Conservation (phyloP, 192 early-diverging fungal species). For the Lobosporangium transversale region DNA sequence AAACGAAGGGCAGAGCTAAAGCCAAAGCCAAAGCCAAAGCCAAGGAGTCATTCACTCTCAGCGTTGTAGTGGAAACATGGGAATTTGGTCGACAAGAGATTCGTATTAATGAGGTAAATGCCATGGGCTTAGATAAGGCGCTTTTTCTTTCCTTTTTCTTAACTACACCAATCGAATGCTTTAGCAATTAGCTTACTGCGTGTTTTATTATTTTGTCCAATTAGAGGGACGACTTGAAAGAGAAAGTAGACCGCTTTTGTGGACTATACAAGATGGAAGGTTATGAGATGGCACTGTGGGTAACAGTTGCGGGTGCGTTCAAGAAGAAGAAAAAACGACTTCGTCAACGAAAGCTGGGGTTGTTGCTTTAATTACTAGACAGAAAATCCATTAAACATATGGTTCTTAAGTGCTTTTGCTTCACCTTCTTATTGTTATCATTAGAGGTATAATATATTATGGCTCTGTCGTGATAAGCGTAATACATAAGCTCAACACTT, state of each 20-base stretch:
- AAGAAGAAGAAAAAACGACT: slow-evolving; percentile 19
- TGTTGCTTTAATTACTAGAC: too few species aligned
- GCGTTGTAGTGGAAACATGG: slow-evolving; percentile 20
- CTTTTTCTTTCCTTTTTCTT: not conserved
- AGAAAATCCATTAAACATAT: too few species aligned
- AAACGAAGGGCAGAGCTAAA: not conserved
- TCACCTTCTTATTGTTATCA: too few species aligned
- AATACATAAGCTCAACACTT: too few species aligned
- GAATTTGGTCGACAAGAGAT: slow-evolving; percentile 31
- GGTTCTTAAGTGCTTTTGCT: too few species aligned
- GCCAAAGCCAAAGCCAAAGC: not conserved
- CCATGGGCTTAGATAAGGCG: not conserved
- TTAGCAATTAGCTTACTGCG: not conserved
- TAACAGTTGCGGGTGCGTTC: slow-evolving; percentile 23
- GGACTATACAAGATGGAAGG: slow-evolving; percentile 19
- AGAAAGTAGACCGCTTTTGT: slow-evolving; percentile 32
- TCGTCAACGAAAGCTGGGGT: slow-evolving; percentile 1
- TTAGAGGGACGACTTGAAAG: slow-evolving; percentile 24
- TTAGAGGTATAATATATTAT: too few species aligned
- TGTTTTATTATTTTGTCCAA: not conserved
- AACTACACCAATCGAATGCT: not conserved
- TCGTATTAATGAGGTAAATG: slow-evolving; percentile 13
- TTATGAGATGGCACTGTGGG: slow-evolving; percentile 42
- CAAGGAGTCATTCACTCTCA: slow-evolving; percentile 8
- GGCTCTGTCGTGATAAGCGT: too few species aligned